These are phyloP conservation scores for Breviolum minutum DNA, from an alignment of 73 alveolate species.

Conservation along the genomic window DNA sequence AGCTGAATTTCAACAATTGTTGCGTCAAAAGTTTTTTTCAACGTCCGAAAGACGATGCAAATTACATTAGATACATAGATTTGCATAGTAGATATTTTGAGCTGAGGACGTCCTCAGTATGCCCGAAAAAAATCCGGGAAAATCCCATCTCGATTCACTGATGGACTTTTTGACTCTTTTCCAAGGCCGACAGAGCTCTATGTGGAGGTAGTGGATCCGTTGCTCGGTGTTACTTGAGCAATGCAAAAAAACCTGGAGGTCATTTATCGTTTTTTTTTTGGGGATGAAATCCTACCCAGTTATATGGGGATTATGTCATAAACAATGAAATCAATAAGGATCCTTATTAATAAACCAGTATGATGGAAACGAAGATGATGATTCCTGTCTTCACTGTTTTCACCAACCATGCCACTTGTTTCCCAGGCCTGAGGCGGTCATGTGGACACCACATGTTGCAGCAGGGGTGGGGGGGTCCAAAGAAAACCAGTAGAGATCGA, in stretches of 20 bases:
- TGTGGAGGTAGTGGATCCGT: constrained; percentile 75
- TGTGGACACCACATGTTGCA: constrained; percentile 71
- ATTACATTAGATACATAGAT: neutral
- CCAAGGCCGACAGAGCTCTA: constrained; percentile 14
- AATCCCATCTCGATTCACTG: too few species aligned
- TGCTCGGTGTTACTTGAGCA: neutral
- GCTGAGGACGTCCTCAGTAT: neutral
- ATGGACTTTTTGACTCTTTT: too few species aligned
- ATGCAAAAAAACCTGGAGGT: too few species aligned
- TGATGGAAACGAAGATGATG: too few species aligned
- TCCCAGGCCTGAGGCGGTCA: constrained; percentile 55
- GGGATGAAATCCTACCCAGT: too few species aligned
- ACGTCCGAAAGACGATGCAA: too few species aligned
- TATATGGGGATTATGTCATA: too few species aligned
- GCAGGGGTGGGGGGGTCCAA: constrained; percentile 37
- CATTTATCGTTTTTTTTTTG: too few species aligned
- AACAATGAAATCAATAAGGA: too few species aligned
- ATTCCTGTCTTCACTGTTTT: neutral
- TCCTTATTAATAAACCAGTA: too few species aligned
- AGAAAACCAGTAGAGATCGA: neutral
- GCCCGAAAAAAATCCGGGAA: neutral
- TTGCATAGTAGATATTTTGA: neutral
- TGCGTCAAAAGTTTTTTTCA: neutral
- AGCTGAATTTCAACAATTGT: neutral
- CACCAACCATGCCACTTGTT: neutral